Evolutionary conservation across 495 filamentous ascomycete genomes (phyloP), one percentile per base, ranked within the genome.

Genomic region (Penicillium bialowiezense): DNA sequence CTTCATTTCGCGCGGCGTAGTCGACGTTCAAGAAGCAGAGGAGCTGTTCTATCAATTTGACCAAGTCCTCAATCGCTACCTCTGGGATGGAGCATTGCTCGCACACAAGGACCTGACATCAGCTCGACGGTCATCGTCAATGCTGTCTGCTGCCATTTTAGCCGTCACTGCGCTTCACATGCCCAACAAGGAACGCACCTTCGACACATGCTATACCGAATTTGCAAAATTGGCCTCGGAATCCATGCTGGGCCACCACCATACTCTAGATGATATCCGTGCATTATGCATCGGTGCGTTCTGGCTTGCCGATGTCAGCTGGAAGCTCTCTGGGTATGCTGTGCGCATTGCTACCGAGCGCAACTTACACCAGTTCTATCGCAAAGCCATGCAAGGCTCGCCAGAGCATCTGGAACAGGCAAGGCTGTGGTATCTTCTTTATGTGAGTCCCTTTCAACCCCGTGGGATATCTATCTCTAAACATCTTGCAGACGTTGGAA

Each of bases 331-430:
- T 20, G 78, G 76, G 3, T 75, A 77, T 51, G 77, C 77, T 3
- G 75, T 81, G 5, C 76, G 78, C n/a, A 78, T 79, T 43, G 76
- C 76, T 1, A 80, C 76, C 0, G 78, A 81, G 51, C 67, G 71
- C 24, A 69, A 73, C 32, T 56, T 81, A 5, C 76, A 77, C 36
- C 72, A 71, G 40, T 76, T 70, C 39, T 81, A 74, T 48, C 62
- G 69, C 41, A 79, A 75, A 53, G 75, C 76, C 12, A 60, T 74
- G 7, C 65, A 71, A 41, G 71, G 71, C 1, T 76, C 70, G 33
- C 63, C 67, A 21, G 71, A 76, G 14, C 72, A 76, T 48, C 57
- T 64, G 29, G 72, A 76, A 44, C 72, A 74, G 47, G 70, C 70
- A n/a, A 63, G 70, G 39, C 50, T 76, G 12, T 76, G 72, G 74